phyloP scores from a whole-genome alignment of 306 rosid species.

The Notholithocarpus densiflorus region DNA sequence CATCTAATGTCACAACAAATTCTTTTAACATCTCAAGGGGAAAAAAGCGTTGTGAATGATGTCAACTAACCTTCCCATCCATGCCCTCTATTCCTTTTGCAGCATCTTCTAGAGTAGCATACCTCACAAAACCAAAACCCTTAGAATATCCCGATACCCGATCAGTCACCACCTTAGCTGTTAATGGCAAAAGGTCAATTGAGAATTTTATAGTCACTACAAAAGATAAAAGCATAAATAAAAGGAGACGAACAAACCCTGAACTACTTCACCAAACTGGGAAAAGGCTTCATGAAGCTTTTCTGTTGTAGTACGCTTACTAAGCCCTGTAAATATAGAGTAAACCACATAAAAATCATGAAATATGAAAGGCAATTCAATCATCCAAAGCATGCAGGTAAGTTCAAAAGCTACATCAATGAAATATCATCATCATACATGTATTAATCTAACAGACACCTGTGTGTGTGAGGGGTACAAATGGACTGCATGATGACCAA shows the following conservation, averaged over 20 bases:
- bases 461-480: too few relatives aligned
- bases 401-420: neutral
- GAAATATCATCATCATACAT: neutral
- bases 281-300: conserved; percentile 63
- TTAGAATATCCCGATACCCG: conserved; percentile 83
- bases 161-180: conserved; percentile 94
- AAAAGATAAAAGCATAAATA: neutral
- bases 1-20: neutral
- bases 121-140: conserved; percentile 90
- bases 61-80: conserved; percentile 82
- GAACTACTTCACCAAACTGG: conserved; percentile 78
- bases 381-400: neutral
- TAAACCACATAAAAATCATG: neutral
- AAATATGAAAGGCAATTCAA: neutral
- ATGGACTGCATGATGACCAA: neutral
- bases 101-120: conserved; percentile 78
- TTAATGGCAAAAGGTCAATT: conserved; percentile 14
- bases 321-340: conserved; percentile 61
- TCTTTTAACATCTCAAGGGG: neutral
- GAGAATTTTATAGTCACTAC: neutral
- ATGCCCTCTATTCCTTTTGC: conserved; percentile 88
- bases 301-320: conserved; percentile 86
- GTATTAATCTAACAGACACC: neutral
- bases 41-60: neutral
- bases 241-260: conserved; percentile 41